These are phyloP conservation scores for Chrysanthemum makinoi DNA, from an alignment of 129 eudicot species.

Conservation along the genomic window DNA sequence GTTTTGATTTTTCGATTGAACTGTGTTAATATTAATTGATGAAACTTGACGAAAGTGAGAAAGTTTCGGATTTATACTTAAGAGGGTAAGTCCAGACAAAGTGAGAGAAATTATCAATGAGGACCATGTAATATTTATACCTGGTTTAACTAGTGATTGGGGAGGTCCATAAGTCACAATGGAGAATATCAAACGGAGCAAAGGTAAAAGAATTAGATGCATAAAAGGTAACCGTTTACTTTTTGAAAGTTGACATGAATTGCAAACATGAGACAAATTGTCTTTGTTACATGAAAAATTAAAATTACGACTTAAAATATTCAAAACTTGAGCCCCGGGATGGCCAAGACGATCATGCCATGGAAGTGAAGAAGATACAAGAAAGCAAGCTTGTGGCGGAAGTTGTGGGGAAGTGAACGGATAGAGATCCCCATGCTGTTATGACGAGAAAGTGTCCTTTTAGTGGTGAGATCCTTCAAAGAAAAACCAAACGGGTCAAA, in stretches of 20 bases:
- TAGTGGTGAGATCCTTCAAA: too few relatives aligned
- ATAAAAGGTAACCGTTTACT: conserved; percentile 3
- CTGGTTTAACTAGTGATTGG: not conserved
- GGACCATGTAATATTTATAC: conserved; percentile 2
- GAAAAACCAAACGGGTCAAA: too few relatives aligned
- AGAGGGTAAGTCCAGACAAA: not conserved
- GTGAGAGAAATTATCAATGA: not conserved
- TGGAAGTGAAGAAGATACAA: not conserved
- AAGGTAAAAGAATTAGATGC: not conserved
- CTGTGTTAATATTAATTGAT: not conserved
- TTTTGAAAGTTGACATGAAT: conserved; percentile 12
- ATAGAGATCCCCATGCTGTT: too few relatives aligned
- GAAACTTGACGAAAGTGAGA: not conserved
- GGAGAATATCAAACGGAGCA: not conserved
- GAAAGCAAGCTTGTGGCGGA: too few relatives aligned
- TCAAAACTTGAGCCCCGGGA: not conserved
- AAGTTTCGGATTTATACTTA: not conserved
- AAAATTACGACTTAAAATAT: not conserved
- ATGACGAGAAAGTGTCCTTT: too few relatives aligned
- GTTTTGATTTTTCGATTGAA: too few relatives aligned
- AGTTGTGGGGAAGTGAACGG: too few relatives aligned
- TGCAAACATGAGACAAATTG: not conserved
- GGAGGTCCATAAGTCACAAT: conserved; percentile 10
- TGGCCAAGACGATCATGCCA: conserved; percentile 17
- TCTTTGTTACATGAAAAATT: not conserved